Evolutionary conservation across 257 asterid genomes (phyloP), one percentile per base, ranked within the genome.

Genomic region (Galeopsis tetrahit): DNA sequence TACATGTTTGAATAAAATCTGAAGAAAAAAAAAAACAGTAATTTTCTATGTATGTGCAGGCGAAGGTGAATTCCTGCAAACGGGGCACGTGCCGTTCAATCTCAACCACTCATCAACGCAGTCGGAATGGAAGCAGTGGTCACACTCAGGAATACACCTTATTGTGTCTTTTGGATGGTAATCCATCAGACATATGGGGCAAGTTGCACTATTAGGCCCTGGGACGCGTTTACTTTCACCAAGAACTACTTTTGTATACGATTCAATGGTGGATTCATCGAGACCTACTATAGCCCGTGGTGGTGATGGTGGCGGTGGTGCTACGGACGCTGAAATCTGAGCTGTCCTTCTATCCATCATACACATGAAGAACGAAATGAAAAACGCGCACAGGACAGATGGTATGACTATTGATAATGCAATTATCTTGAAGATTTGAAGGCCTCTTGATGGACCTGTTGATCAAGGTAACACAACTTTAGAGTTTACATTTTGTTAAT

Each of bases 21-120:
- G n/a, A 8, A n/a, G 6, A 10, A 3, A 70, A 35, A 17, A 2
- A 48, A 35, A 14, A 15, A 35, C n/a, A 13, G 17, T 2, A 36
- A 8, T 14, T 44, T 43, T 72, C 61, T n/a, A 69, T 7, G 76
- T 51, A 62, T 8, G 34, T 3, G 60, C 2, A 21, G 36, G 77
- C 6, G 85, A 61, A 5, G 96, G 98, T 6, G 85, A 86, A 73
- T 73, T 81, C 81, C 98, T 76, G 52, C 98, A 90, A 51, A 93
- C 66, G 0, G 97, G 98, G 73, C 97, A 93, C 0, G 91, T 72
- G 11, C 86, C 76, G 21, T 93, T 88, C 67, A 80, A 36, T 55
- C 85, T 77, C 70, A 93, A 49, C 98, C 98, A 90, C 71, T 85
- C 96, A 67, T 93, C 98, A 28, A 91, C 85, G 51, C 97, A 93